Conservation (phyloP, 345 rosid species). For the Aegle marmelos region DNA sequence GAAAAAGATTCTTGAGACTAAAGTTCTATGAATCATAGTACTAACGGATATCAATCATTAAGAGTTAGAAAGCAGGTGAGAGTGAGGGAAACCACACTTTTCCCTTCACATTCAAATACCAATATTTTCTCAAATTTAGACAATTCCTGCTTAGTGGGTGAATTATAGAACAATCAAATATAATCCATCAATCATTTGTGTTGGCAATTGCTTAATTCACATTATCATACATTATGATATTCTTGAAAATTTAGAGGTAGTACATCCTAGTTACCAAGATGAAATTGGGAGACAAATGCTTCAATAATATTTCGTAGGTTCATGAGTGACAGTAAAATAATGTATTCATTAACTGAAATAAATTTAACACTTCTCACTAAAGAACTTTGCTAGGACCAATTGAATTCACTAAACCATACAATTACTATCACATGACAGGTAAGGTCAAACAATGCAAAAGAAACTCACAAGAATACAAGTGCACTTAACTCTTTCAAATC, state of each 20-base stretch:
- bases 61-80: neutral
- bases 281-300: neutral
- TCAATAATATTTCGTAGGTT: slow-evolving; percentile 3
- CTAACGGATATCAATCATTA: neutral
- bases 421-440: neutral
- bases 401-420: neutral
- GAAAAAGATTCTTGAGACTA: neutral
- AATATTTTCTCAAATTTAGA: neutral
- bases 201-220: neutral
- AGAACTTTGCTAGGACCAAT: neutral
- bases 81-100: neutral
- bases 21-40: neutral
- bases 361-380: neutral
- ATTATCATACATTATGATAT: neutral
- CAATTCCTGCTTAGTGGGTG: neutral
- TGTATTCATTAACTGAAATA: neutral
- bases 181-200: neutral
- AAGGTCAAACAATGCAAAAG: neutral
- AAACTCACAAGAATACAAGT: neutral
- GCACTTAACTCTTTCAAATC: neutral
- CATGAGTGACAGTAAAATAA: neutral
- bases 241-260: neutral
- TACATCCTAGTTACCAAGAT: neutral
- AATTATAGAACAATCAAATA: neutral
- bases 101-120: neutral